A percentile compares a stretch with the other conserved stretches of the same genome.
Evolutionary conservation across 2,329 filamentous ascomycete species (phyloP).

Genomic region (Tolypocladium paradoxum): DNA sequence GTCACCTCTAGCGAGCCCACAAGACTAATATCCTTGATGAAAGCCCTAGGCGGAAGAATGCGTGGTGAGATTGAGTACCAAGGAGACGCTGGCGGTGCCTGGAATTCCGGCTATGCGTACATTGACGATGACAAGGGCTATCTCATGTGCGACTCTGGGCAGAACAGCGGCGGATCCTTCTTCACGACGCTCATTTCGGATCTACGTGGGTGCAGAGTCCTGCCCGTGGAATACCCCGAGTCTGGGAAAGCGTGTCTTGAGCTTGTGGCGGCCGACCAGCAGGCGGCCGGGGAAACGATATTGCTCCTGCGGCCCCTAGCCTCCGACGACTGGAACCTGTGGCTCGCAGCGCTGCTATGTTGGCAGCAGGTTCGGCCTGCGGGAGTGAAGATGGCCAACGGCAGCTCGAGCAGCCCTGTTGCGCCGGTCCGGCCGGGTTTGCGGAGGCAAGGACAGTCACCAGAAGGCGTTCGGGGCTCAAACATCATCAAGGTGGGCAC

Average conservation of each 20-base stretch:
- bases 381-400: constrained; percentile 41
- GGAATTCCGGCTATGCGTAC: constrained; percentile 63
- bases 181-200: constrained; percentile 61
- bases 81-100: constrained; percentile 46
- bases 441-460: constrained; percentile 26
- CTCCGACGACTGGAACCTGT: constrained; percentile 60
- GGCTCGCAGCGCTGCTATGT: constrained; percentile 70
- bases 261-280: constrained; percentile 40
- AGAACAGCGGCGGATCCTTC: constrained; percentile 42
- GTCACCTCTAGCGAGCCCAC: constrained; percentile 58
- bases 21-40: constrained; percentile 66
- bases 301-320: constrained; percentile 54
- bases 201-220: constrained; percentile 61
- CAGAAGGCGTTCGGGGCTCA: constrained; percentile 21
- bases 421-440: constrained; percentile 30
- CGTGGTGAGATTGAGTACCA: constrained; percentile 67
- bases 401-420: constrained; percentile 20
- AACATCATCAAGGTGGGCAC: constrained; percentile 95
- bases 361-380: constrained; percentile 67
- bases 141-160: constrained; percentile 63
- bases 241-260: constrained; percentile 40
- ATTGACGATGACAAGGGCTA: constrained; percentile 68
- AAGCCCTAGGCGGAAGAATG: constrained; percentile 67
- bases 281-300: constrained; percentile 29
- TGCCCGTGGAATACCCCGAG: constrained; percentile 38